Evolutionary conservation across 257 asterid species (phyloP).

Genomic region (Gynochthodes officinalis): DNA sequence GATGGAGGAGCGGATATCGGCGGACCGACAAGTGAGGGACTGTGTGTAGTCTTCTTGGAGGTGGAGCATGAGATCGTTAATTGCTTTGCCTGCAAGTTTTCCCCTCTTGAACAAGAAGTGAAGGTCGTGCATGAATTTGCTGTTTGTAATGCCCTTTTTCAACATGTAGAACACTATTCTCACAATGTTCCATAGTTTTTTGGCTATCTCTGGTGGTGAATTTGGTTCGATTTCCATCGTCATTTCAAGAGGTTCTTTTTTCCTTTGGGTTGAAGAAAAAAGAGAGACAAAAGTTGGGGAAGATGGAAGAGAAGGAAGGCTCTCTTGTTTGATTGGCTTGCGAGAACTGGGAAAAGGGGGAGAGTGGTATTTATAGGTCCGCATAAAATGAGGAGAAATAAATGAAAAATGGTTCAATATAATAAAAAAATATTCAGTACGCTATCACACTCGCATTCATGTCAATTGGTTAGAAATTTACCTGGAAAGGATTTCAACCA

Average conservation of each 20-base stretch:
- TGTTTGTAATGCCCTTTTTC: constrained; percentile 36
- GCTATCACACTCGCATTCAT: constrained; percentile 12
- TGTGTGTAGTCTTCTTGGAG: constrained; percentile 21
- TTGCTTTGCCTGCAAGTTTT: constrained; percentile 37
- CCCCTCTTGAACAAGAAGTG: constrained; percentile 27
- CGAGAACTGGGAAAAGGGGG: constrained; percentile 1
- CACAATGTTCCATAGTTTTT: constrained; percentile 29
- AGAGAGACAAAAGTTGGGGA: not conserved
- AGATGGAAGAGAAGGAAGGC: not conserved
- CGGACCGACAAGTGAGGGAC: constrained; percentile 29
- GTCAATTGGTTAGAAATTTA: constrained; percentile 2
- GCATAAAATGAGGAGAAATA: not conserved
- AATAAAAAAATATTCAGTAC: not conserved
- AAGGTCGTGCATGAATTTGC: constrained; percentile 28
- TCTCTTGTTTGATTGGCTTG: constrained; percentile 9
- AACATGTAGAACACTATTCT: constrained; percentile 32
- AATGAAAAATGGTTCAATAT: not conserved
- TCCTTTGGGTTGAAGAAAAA: not conserved
- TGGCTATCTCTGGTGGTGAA: constrained; percentile 17
- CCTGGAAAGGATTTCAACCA: not conserved
- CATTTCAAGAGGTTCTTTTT: not conserved
- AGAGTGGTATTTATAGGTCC: constrained; percentile 16
- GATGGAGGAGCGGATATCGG: constrained; percentile 27
- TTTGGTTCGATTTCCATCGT: constrained; percentile 35
- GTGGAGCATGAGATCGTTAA: constrained; percentile 27